Evolutionary conservation across 257 asterid genomes (phyloP), one percentile per base, ranked within the genome.

Genomic region (Rauvolfia tetraphylla): DNA sequence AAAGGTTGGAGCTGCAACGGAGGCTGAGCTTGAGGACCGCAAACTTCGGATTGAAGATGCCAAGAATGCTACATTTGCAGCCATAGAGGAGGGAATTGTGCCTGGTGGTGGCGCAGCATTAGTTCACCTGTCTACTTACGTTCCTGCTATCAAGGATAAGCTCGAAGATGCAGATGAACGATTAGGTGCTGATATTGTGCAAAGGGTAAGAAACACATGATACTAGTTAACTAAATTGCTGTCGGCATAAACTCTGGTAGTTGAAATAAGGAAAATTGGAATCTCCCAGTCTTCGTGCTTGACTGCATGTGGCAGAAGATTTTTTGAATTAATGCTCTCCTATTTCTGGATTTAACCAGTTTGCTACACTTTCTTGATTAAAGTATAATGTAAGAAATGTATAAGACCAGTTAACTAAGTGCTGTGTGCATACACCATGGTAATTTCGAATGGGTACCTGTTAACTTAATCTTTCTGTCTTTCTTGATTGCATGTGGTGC

Each of bases 21-120:
- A 95, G 81, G 79, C 98, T 0, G 98, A 95, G 83, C 97, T 95
- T 3, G 99, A 95, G 88, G 99, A 95, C 86, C 90, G 95, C 34
- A 93, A 93, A 71, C 97, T 95, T 34, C 89, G 98, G 25, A 86
- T 95, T 71, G 99, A 95, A 84, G 99, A 95, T 85, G 99, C 99
- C 67, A 95, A 93, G 77, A 95, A 95, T 82, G 99, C 98, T 3
- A 95, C 99, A 9, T 95, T 95, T 84, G 99, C 98, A 79, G 99
- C 98, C 61, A 95, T 95, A 65, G 99, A 95, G 87, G 99, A 95
- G 86, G 99, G 99, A 56, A 93, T 95, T 65, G 98, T 95, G 46
- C 99, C 99, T 2, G 99, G 99, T 59, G 99, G 98, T 36, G 98
- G 99, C 39, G 99, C 99, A 29, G 98, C 99, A 1, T 83, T 90